Evolutionary conservation across 371 early-diverging fungal genomes (phyloP).

Genomic region (Mortierella sp.): DNA sequence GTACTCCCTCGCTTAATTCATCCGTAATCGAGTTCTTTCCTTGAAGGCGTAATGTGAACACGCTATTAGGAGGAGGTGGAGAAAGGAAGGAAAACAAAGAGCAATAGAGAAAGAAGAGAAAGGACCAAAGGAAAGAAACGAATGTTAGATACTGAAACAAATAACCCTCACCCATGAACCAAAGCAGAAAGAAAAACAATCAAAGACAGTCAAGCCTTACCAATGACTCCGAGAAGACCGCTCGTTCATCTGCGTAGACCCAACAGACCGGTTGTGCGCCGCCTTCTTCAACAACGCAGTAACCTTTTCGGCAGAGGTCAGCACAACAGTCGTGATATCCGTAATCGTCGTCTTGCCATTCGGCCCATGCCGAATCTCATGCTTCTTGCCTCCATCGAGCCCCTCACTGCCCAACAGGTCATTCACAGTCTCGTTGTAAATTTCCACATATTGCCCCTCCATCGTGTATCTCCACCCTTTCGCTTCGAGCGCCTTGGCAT

Average conservation of each 20-base stretch:
- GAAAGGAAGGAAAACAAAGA: neutral
- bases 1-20: slow-evolving; percentile 80
- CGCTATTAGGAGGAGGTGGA: slow-evolving; percentile 60
- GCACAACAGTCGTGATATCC: slow-evolving; percentile 74
- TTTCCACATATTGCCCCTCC: slow-evolving; percentile 92
- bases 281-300: slow-evolving; percentile 80
- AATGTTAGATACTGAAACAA: neutral
- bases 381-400: slow-evolving; percentile 65
- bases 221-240: slow-evolving; percentile 96
- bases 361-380: slow-evolving; percentile 85
- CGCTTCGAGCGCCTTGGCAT: slow-evolving; percentile 75
- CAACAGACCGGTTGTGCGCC: slow-evolving; percentile 87
- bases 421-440: slow-evolving; percentile 96
- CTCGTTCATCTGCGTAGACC: slow-evolving; percentile 94
- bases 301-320: slow-evolving; percentile 82
- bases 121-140: too few relatives aligned
- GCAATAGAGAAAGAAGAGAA: too few relatives aligned
- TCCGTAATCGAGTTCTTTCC: slow-evolving; percentile 81
- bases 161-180: neutral
- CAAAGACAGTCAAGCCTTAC: slow-evolving; percentile 26
- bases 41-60: slow-evolving; percentile 86
- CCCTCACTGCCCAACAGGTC: slow-evolving; percentile 81
- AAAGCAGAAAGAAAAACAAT: neutral
- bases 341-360: slow-evolving; percentile 86
- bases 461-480: slow-evolving; percentile 93